Evolutionary conservation across 345 rosid genomes (phyloP).

Genomic region (Rhodomyrtus tomentosa): DNA sequence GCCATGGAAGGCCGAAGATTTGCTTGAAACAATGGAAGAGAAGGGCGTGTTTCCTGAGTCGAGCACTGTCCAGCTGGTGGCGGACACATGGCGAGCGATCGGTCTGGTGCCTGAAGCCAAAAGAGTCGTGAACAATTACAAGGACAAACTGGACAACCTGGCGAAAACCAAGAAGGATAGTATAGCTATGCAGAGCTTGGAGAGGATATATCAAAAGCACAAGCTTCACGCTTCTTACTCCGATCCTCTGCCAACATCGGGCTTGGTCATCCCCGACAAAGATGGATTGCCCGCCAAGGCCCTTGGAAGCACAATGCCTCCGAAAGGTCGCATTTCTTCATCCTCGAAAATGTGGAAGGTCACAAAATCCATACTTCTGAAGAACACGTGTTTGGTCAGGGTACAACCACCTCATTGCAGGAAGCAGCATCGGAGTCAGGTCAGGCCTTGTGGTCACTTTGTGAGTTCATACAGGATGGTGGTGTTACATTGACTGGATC

Average conservation of each 20-base stretch:
- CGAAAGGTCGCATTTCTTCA: constrained; percentile 5
- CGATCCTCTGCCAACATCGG: background rate
- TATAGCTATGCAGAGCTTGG: constrained; percentile 14
- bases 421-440: constrained; percentile 20
- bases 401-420: constrained; percentile 24
- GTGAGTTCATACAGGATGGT: constrained; percentile 9
- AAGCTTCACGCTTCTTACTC: constrained; percentile 16
- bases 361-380: constrained; percentile 7
- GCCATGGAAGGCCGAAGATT: constrained; percentile 78
- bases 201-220: constrained; percentile 13
- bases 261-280: background rate
- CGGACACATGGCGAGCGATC: constrained; percentile 70
- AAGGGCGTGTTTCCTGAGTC: constrained; percentile 35
- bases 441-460: constrained; percentile 9
- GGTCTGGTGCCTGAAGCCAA: constrained; percentile 48
- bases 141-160: constrained; percentile 5
- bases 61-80: constrained; percentile 60
- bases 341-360: constrained; percentile 5
- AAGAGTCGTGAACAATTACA: constrained; percentile 23
- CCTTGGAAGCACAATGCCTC: constrained; percentile 18
- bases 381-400: constrained; percentile 4
- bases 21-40: constrained; percentile 53
- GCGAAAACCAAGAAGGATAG: constrained; percentile 10
- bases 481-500: constrained; percentile 1
- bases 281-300: constrained; percentile 15